Conservation (phyloP, 2,329 filamentous ascomycete species). For the Colletotrichum filicis region DNA sequence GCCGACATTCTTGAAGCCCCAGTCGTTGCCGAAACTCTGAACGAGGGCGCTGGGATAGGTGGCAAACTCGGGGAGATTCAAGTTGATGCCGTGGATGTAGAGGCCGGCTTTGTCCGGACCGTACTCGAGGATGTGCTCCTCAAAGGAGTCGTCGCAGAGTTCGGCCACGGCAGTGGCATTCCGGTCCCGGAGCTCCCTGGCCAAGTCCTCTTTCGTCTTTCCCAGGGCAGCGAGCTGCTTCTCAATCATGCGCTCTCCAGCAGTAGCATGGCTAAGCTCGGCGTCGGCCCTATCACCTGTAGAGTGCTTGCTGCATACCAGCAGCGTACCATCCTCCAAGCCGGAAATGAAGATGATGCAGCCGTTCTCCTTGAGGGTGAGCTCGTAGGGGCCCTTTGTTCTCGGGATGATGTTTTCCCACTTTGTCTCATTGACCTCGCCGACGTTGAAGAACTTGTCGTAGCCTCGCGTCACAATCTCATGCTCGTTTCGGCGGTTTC, state of each 20-base stretch:
- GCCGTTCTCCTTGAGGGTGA: constrained; percentile 98
- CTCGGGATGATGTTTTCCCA: constrained; percentile 82
- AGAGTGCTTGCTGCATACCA: constrained; percentile 99
- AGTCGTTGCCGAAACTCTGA: constrained; percentile 87
- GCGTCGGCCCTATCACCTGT: constrained; percentile 82
- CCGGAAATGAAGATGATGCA: constrained; percentile 98
- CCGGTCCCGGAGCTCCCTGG: constrained; percentile 77
- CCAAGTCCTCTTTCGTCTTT: constrained; percentile 82
- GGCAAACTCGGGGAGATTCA: constrained; percentile 91
- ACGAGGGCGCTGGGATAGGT: constrained; percentile 88
- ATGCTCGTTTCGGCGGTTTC: constrained; percentile 68
- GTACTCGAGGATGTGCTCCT: constrained; percentile 96
- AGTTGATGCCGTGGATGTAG: constrained; percentile 95
- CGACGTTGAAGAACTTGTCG: constrained; percentile 98
- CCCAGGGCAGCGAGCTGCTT: constrained; percentile 81
- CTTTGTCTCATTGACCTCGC: constrained; percentile 82
- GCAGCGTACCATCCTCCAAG: constrained; percentile 85
- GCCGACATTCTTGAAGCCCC: constrained; percentile 93
- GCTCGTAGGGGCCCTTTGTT: constrained; percentile 89
- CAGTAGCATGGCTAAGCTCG: constrained; percentile 82
- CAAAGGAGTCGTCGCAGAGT: constrained; percentile 94
- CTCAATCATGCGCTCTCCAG: constrained; percentile 85
- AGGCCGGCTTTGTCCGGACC: constrained; percentile 84
- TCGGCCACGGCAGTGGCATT: constrained; percentile 97
- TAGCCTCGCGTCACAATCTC: constrained; percentile 93